A percentile compares a stretch with the other conserved stretches of the same genome.
Evolutionary conservation across 2,329 filamentous ascomycete species (phyloP).

Genomic region (Colletotrichum kahawae): DNA sequence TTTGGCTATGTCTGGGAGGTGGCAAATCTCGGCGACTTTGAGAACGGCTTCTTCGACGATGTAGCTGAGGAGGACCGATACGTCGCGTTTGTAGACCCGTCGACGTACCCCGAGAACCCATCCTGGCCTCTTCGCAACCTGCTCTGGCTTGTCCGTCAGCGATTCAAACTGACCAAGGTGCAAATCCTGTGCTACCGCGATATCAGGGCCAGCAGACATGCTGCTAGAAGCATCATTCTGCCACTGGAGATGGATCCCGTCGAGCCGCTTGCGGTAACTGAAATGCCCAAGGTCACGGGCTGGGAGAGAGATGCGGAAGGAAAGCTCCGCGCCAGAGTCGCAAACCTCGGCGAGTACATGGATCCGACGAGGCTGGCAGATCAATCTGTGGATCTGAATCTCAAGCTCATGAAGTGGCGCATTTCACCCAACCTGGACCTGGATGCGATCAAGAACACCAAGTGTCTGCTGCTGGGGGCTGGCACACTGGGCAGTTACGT

Average conservation of each 20-base stretch:
- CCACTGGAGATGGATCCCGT: slow-evolving; percentile 62
- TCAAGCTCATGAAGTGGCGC: slow-evolving; percentile 99
- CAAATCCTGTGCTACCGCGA: slow-evolving; percentile 93
- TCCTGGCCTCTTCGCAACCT: slow-evolving; percentile 95
- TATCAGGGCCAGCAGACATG: slow-evolving; percentile 75
- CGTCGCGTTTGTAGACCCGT: slow-evolving; percentile 89
- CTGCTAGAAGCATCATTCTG: slow-evolving; percentile 82
- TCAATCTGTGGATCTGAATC: slow-evolving; percentile 92
- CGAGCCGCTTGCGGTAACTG: slow-evolving; percentile 45
- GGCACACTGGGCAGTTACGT: slow-evolving; percentile 96
- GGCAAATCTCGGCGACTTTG: slow-evolving; percentile 76
- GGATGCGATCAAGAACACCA: slow-evolving; percentile 86
- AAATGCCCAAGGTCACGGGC: slow-evolving; percentile 89
- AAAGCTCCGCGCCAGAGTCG: slow-evolving; percentile 78
- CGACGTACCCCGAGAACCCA: slow-evolving; percentile 84
- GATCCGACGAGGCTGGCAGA: slow-evolving; percentile 87
- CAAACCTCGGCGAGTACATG: slow-evolving; percentile 91
- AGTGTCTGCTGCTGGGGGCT: slow-evolving; percentile 87
- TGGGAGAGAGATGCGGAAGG: slow-evolving; percentile 87
- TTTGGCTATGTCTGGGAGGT: slow-evolving; percentile 75
- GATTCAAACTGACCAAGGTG: slow-evolving; percentile 77
- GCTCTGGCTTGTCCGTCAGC: slow-evolving; percentile 80
- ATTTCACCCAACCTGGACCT: slow-evolving; percentile 88
- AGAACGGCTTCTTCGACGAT: slow-evolving; percentile 84
- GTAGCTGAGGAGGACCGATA: slow-evolving; percentile 76